Base-by-base conservation (phyloP, 352 stramenopile genomes). In the Pythium apleroticum region DNA sequence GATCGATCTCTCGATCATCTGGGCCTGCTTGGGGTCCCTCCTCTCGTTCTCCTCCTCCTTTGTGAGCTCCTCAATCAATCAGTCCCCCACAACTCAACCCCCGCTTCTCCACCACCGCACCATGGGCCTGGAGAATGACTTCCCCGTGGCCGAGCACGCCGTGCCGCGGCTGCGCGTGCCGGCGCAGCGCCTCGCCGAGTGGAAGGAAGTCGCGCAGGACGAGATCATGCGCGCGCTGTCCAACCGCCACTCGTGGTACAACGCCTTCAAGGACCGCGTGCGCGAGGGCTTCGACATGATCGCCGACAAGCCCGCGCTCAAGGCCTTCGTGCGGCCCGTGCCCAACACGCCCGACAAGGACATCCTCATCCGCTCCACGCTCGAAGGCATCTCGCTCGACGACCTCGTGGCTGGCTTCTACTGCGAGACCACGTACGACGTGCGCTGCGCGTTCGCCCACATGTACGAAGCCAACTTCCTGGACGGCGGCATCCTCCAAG, bases 391-490 rank as follows among this genome's bases (percentile, higher is more conserved):
- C 45, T 63, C 52, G 25, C 71, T 86, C 14, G 64, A 78, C 31
- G 66, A 82, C 41, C 46, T 86, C 24, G 63, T 63, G 14, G 59
- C 66, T 6, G 68, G 61, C 12, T 39, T 80, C 15, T 70, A 78
- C 59, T 53, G 63, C 60, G 71, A 76, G 14, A 73, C 62, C 14
- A 76, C 77, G 14, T 76, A 63, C 56, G 71, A 78, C 19, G 66
- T 71, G 54, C 74, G 74, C 25, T 69, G 50, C n/a, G 48, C 64
- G 24, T 69, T 65, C 33, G 74, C 71, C 19, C 69, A 80, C 24
- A 27, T 84, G 39, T 80, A 81, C 58, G 68, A 78, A 45, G 59
- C 64, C 35, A 43, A 71, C 20, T 82, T 84, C 49, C 57, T 86
- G 33, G 76, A 80, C 63, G 74, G 62, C 20, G 76, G 30, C 17